These are phyloP conservation scores for Metarhizium rileyi DNA, from an alignment of 2,329 filamentous ascomycete species.

Conservation along the genomic window DNA sequence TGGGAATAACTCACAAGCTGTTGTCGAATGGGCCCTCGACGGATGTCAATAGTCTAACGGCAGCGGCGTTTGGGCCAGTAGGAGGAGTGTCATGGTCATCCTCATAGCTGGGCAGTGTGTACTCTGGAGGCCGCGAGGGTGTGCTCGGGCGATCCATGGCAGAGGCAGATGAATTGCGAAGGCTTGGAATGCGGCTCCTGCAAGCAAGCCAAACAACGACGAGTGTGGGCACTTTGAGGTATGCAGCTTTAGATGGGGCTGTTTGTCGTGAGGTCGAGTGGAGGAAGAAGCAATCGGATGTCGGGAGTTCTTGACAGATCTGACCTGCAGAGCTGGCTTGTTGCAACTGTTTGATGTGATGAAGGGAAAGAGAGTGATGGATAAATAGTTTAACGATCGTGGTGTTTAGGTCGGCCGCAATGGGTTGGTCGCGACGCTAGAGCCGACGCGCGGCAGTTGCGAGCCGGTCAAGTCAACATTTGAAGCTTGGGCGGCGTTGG, in stretches of 20 bases:
- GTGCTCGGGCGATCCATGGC: slow-evolving; percentile 41
- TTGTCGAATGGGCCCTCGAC: slow-evolving; percentile 45
- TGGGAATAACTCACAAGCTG: slow-evolving; percentile 44
- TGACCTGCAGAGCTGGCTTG: slow-evolving; percentile 2
- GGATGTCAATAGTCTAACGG: slow-evolving; percentile 52
- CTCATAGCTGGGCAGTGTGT: slow-evolving; percentile 46
- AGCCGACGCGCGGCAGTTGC: background rate
- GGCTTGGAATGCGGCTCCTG: slow-evolving; percentile 18
- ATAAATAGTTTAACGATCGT: background rate
- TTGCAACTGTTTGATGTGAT: background rate
- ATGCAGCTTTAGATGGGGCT: background rate
- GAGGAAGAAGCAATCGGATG: background rate
- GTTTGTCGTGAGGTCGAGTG: background rate
- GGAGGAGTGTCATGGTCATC: slow-evolving; percentile 42
- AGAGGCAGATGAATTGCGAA: background rate
- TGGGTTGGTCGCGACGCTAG: background rate
- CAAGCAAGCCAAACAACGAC: background rate
- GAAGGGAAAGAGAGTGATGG: background rate
- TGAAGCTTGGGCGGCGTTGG: background rate
- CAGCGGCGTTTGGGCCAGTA: slow-evolving; percentile 38
- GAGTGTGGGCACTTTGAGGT: background rate
- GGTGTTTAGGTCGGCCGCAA: background rate
- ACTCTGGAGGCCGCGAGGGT: slow-evolving; percentile 46
- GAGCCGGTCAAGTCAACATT: background rate
- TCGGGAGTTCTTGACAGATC: background rate